phyloP scores from a whole-genome alignment of 1,284 basidiomycete species.

The Coniferiporia weirii region DNA sequence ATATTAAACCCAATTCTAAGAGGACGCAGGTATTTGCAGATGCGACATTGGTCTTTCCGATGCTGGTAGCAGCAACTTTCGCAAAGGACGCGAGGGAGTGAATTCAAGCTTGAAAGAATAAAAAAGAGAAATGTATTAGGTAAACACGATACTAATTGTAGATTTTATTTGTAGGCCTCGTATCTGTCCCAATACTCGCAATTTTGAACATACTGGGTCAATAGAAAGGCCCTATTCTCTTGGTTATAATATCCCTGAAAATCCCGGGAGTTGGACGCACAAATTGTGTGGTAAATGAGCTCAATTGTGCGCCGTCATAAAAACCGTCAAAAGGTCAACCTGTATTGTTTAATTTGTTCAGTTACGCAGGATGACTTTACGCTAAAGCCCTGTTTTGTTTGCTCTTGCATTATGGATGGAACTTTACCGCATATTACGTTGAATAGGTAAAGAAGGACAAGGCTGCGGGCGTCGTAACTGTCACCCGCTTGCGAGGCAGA shows the following conservation, averaged over 20 bases:
- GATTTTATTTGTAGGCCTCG: constrained; percentile 59
- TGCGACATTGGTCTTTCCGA: constrained; percentile 70
- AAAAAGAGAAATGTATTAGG: not conserved
- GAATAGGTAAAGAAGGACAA: too few relatives aligned
- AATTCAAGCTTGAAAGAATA: not conserved
- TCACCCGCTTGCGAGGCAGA: too few relatives aligned
- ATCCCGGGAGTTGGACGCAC: not conserved
- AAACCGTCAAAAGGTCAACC: not conserved
- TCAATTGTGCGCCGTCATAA: constrained; percentile 4
- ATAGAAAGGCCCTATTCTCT: constrained; percentile 59
- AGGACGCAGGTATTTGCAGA: constrained; percentile 45
- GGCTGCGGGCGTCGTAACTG: too few relatives aligned
- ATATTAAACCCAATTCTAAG: not conserved
- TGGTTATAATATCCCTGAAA: constrained; percentile 39
- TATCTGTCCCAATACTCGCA: constrained; percentile 80
- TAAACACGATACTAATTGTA: not conserved
- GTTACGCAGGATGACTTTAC: too few relatives aligned
- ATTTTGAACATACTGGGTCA: constrained; percentile 69
- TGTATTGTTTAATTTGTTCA: too few relatives aligned
- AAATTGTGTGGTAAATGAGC: constrained; percentile 9
- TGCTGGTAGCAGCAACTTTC: constrained; percentile 69
- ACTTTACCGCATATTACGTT: too few relatives aligned
- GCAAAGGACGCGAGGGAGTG: constrained; percentile 34
- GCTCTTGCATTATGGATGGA: too few relatives aligned
- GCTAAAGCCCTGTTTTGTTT: too few relatives aligned